Evolutionary conservation across 148 eudicot genomes (phyloP), one percentile per base, ranked within the genome.

Genomic region (Rhododendron kiyosumense): DNA sequence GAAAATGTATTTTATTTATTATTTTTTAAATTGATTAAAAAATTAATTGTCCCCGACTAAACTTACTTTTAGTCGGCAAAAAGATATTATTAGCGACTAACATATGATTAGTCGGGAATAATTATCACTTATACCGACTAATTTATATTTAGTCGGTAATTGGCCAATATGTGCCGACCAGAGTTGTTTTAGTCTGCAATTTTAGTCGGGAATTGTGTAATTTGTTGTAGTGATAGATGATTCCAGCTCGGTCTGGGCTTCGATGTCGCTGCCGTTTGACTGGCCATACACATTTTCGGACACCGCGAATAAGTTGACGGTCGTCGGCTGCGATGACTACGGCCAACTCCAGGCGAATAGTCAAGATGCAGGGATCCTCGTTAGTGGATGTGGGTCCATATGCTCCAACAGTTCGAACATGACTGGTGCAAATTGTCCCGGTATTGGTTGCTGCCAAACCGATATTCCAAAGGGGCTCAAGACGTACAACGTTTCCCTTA

Each of bases 311-410:
- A 90, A 61, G 81, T 89, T 93, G 36, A 81, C 86, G 1, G 87
- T 86, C 7, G 30, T 92, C 18, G 94, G 95, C 9, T 93, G 95
- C 43, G 90, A 90, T 20, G 91, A 87, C 26, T 38, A 38, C 0
- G 92, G 69, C 0, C 0, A 76, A 7, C 0, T 0, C 1, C 0
- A 88, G 0, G 41, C 41, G 87, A 0, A 0, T n/a, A 0, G 67
- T 54, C 22, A 51, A 6, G 41, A 38, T 38, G 89, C 85, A 0
- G 71, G 77, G 1, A 73, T 84, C 34, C 81, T 85, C 49, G 78
- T 85, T 2, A 81, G 82, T 52, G 89, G 82, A 0, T 91, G 92
- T 45, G 17, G 81, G 0, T 28, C 91, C 0, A 1, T 71, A 1
- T 91, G 93, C 52, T 24, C 49, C 49, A 20, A 11, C 43, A 41